Evolutionary conservation across 257 asterid genomes (phyloP).

Genomic region (Cordia subcordata): DNA sequence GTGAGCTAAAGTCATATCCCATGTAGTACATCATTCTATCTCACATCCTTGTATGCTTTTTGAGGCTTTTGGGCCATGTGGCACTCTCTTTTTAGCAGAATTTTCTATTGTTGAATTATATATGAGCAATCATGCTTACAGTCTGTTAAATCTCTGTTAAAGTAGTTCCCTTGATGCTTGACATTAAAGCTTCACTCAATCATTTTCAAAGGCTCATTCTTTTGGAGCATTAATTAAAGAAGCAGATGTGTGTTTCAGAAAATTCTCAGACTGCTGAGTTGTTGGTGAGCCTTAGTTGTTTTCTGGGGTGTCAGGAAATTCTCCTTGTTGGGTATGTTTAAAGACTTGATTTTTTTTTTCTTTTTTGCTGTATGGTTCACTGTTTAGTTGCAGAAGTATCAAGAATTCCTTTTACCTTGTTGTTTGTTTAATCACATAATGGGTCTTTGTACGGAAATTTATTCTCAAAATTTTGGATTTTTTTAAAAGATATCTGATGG

Average conservation of each 20-base stretch:
- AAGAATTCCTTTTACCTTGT: background rate
- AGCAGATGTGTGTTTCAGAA: conserved; percentile 12
- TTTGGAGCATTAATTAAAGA: conserved; percentile 27
- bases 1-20: conserved; percentile 36
- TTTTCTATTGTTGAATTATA: conserved; percentile 14
- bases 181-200: conserved; percentile 65
- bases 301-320: conserved; percentile 26
- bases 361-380: background rate
- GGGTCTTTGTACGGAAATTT: conserved; percentile 14
- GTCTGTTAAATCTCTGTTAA: conserved; percentile 55
- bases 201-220: conserved; percentile 31
- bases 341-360: conserved; percentile 24
- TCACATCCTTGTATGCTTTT: conserved; percentile 13
- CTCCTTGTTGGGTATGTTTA: conserved; percentile 20
- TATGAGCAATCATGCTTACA: conserved; percentile 40
- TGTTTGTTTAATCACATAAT: background rate
- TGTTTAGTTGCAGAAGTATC: background rate
- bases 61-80: conserved; percentile 22
- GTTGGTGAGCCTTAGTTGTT: conserved; percentile 37
- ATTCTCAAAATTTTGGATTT: conserved; percentile 5
- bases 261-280: conserved; percentile 33
- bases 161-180: conserved; percentile 90
- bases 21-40: conserved; percentile 5
- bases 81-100: conserved; percentile 20
- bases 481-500: too few species aligned